Base-by-base conservation (phyloP, 1,284 basidiomycete genomes). In the Psilocybe mexicana region DNA sequence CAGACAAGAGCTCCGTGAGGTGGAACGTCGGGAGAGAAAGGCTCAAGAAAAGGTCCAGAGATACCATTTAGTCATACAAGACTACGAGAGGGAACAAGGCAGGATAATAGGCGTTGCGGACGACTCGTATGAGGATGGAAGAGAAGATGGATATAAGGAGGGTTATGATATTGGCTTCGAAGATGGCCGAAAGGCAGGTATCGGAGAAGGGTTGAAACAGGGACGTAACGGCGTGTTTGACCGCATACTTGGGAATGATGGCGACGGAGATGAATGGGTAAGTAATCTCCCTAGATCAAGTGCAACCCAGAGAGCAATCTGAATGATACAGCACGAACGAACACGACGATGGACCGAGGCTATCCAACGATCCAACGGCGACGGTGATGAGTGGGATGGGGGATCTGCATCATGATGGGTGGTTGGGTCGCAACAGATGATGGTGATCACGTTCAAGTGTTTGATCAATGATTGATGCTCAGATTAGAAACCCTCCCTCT, bases 141-240 rank as follows among this genome's bases (percentile, higher is more conserved):
- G 73, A 35, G 72, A 74, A 4, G 74, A 79, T 14, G 83, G 83
- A 1, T 79, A 74, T 58, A 74, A 78, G 42, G 73, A 71, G 3
- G 83, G 82, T 2, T 72, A 78, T 25, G 61, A 68, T 36, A 75
- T 77, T 38, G 83, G 82, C 3, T 79, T 75, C 44, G 70, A 76
- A 24, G 72, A 80, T 42, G 83, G 83, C 1, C 72, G 73, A 36
- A 66, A 74, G 42, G 69, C 70, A 23, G 82, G 79, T 1, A 68
- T 71, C 40, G 68, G 74, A 50, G 75, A 79, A 54, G 82, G 83
- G 0, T 67, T 72, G 24, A 75, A 74, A 61, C 67, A 69, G 3
- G 81, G 83, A 33, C 67, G 73, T 62, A 77, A 75, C 57, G 76
- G 80, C 55, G 79, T 80, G 7, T 83, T 86, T 70, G 80, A 85